Evolutionary conservation across 2,329 filamentous ascomycete genomes (phyloP).

Genomic region (Colletotrichum neosansevieriae): DNA sequence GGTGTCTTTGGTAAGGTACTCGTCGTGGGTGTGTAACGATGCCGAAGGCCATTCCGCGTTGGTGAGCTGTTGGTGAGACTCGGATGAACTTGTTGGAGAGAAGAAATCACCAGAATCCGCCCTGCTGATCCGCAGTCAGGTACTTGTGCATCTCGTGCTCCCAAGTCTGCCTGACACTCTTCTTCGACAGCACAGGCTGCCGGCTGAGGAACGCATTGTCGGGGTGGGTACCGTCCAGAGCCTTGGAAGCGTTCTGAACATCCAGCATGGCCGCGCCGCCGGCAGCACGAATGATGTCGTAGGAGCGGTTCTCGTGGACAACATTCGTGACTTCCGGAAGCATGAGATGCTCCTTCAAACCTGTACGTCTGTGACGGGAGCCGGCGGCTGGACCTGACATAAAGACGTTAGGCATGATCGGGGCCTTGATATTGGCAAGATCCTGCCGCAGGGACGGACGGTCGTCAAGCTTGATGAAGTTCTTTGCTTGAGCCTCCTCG

Average conservation of each 20-base stretch:
- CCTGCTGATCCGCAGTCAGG: not conserved
- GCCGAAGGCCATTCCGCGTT: no score
- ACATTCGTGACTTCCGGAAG: constrained; percentile 3
- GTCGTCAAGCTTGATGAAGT: not conserved
- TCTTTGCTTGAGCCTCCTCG: not conserved
- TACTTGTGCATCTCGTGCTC: constrained; percentile 20
- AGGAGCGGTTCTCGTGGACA: not conserved
- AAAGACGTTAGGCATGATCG: constrained; percentile 19
- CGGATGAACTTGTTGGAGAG: no score
- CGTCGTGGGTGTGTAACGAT: no score
- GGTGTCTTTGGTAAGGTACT: no score
- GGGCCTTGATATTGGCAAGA: not conserved
- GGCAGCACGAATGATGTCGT: not conserved
- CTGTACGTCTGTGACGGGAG: not conserved
- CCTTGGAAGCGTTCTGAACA: not conserved
- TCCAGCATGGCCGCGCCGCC: constrained; percentile 19
- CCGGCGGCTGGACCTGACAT: not conserved
- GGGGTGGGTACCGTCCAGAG: not conserved
- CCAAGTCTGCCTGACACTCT: not conserved
- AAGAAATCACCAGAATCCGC: constrained; percentile 21
- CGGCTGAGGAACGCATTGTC: constrained; percentile 7
- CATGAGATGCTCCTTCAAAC: not conserved
- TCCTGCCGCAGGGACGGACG: not conserved
- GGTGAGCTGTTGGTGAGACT: no score
- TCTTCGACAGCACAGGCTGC: not conserved